These are phyloP conservation scores for Lentinula raphanica DNA, from an alignment of 768 basidiomycete genomes.

Conservation along the genomic window DNA sequence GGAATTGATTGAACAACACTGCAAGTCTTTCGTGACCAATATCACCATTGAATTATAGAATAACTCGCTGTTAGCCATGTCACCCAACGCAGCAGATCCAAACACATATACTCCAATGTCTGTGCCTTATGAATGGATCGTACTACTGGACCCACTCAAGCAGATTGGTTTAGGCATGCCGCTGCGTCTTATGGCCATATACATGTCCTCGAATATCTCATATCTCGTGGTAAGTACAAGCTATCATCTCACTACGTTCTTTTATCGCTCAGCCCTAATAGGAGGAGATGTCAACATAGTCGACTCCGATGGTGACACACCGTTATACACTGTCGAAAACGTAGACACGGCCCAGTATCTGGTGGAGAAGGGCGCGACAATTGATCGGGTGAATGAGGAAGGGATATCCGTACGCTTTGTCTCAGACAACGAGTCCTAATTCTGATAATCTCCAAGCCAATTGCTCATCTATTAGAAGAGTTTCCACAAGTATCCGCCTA, in stretches of 20 bases:
- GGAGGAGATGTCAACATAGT: constrained; percentile 86
- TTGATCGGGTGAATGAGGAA: constrained; percentile 59
- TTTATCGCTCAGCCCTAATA: constrained; percentile 21
- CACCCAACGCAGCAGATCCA: constrained; percentile 66
- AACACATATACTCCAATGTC: constrained; percentile 83
- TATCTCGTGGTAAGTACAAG: constrained; percentile 52
- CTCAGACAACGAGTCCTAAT: background rate
- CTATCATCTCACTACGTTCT: background rate
- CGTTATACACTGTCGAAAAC: constrained; percentile 85
- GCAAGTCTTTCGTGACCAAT: constrained; percentile 31
- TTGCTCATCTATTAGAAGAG: constrained; percentile 65
- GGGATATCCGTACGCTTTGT: constrained; percentile 63
- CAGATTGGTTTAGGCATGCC: constrained; percentile 61
- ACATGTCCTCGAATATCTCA: constrained; percentile 69
- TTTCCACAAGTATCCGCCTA: constrained; percentile 63
- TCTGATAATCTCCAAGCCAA: constrained; percentile 43
- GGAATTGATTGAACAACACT: constrained; percentile 56
- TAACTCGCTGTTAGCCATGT: constrained; percentile 40
- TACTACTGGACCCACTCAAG: constrained; percentile 10
- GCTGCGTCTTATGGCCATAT: constrained; percentile 89
- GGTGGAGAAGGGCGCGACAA: constrained; percentile 68
- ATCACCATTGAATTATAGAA: constrained; percentile 23
- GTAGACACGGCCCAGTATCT: constrained; percentile 73
- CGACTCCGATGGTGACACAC: constrained; percentile 88
- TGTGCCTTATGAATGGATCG: constrained; percentile 18